Evolutionary conservation across 805 yeast species (phyloP).

Genomic region (Lachancea sp.): DNA sequence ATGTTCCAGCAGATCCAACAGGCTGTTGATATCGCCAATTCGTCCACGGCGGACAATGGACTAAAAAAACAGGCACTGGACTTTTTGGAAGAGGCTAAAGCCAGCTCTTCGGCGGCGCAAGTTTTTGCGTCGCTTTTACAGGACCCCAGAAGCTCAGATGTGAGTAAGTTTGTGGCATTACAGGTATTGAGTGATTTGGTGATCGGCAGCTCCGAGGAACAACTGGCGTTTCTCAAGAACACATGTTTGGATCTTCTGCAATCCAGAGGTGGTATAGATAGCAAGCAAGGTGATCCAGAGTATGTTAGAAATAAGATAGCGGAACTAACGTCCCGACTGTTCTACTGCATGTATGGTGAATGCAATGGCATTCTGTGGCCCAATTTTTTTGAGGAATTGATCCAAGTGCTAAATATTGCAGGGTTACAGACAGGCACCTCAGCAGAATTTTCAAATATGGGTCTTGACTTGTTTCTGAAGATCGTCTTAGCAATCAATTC

Average conservation of each 20-base stretch:
- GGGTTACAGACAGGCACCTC: conserved; percentile 10
- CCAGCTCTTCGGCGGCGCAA: conserved; percentile 24
- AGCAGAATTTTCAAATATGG: conserved; percentile 33
- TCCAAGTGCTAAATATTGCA: conserved; percentile 21
- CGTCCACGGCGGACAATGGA: conserved; percentile 54
- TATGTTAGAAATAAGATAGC: conserved; percentile 31
- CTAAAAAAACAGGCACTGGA: conserved; percentile 52
- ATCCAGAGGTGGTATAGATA: conserved; percentile 14
- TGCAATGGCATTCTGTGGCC: conserved; percentile 29
- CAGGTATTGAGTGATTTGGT: conserved; percentile 28
- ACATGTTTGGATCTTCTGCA: conserved; percentile 22
- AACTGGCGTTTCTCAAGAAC: conserved; percentile 21
- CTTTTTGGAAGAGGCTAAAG: conserved; percentile 25
- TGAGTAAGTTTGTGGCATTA: conserved; percentile 30
- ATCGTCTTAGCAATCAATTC: conserved; percentile 71
- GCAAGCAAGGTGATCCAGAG: conserved; percentile 24
- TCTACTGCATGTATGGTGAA: conserved; percentile 30
- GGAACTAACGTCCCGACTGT: conserved; percentile 30
- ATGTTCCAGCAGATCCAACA: conserved; percentile 59
- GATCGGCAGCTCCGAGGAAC: conserved; percentile 10
- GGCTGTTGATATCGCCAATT: conserved; percentile 79
- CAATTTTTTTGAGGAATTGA: conserved; percentile 28
- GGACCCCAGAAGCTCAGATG: conserved; percentile 23
- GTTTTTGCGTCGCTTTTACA: conserved; percentile 23
- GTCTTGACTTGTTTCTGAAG: conserved; percentile 68